A percentile compares a stretch with the other conserved stretches of the same genome.
Conservation (phyloP, 2,329 filamentous ascomycete species). For the Periconia macrospinosa region DNA sequence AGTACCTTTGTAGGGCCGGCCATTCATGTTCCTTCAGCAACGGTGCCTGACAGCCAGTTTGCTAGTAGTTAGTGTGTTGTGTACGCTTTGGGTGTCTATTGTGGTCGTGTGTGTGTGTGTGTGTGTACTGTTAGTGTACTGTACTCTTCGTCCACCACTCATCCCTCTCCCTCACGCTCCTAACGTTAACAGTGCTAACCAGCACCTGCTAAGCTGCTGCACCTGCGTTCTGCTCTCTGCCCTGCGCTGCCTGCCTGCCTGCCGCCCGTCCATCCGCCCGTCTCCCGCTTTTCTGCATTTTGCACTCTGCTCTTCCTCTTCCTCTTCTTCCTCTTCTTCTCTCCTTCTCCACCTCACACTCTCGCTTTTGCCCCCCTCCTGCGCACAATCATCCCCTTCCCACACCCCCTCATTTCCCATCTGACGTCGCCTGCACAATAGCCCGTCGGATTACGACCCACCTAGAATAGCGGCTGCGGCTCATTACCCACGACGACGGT, state of each 20-base stretch:
- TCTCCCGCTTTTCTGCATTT: neutral
- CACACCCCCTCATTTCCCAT: neutral
- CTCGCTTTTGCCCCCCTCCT: neutral
- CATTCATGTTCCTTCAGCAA: neutral
- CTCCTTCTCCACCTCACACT: neutral
- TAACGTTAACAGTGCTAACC: too few species aligned
- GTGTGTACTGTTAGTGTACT: too few species aligned
- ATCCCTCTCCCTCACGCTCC: too few species aligned
- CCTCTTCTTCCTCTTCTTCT: neutral
- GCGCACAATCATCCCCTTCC: neutral
- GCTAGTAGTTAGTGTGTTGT: neutral
- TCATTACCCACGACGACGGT: slow-evolving; percentile 18
- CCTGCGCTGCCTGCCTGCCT: neutral
- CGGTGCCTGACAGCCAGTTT: neutral
- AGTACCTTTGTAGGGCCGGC: neutral
- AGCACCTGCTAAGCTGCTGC: too few species aligned
- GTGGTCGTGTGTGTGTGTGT: neutral
- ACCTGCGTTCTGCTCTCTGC: too few species aligned
- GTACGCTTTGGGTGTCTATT: neutral
- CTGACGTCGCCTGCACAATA: neutral
- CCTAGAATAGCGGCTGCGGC: slow-evolving; percentile 20
- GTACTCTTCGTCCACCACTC: too few species aligned
- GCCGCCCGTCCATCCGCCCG: neutral
- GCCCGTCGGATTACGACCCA: slow-evolving; percentile 22
- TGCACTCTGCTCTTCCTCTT: neutral